Base-by-base conservation (phyloP, 2,329 filamentous ascomycete species). In the Geosmithia morbida region DNA sequence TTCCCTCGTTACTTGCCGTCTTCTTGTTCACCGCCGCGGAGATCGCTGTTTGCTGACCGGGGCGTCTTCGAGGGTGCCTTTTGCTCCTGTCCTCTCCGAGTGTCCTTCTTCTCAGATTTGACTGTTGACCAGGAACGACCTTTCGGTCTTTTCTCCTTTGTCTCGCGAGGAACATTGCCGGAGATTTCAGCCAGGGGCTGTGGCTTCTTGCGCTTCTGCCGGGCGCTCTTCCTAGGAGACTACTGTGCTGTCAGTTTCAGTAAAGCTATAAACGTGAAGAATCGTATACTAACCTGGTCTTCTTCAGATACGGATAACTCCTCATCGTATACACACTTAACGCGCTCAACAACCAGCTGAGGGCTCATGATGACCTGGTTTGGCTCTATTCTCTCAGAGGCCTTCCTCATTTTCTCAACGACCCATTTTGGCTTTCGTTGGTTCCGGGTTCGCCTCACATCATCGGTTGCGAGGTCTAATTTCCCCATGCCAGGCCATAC, bases 401-500 rank as follows among this genome's bases (percentile, higher is more conserved):
- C 78, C 46, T 71, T 61, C 54, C 80, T 72, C 62, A 90, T 79
- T 49, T 76, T 74, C 48, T 76, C 69, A 19, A 87, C 66, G n/a
- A 87, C 79, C 1, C 78, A 81, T n/a, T 69, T 72, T 47, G 82
- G 77, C 61, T 90, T 90, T 55, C 83, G 79, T 62, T 90, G 85
- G 58, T 89, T 89, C 46, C 85, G 72, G 65, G 79, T 85, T 43
- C 81, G 74, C 55, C 79, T 82, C 71, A 85, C 83, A 51, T 83
- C 77, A 16, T 79, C 74, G 4, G 81, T 85, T 4, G 85, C 85
- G 47, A 85, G 79, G 61, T 90, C 85, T 58, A 89, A 88, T n/a
- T 87, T 72, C 47, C 77, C 75, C 85, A 89, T 89, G 17, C 85
- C 85, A 2, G 82, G 81, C 72, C 81, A 87, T 44, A 78, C 68